Evolutionary conservation across 306 rosid species (phyloP), one percentile per base, ranked within the genome.

Genomic region (Acacia confusa): DNA sequence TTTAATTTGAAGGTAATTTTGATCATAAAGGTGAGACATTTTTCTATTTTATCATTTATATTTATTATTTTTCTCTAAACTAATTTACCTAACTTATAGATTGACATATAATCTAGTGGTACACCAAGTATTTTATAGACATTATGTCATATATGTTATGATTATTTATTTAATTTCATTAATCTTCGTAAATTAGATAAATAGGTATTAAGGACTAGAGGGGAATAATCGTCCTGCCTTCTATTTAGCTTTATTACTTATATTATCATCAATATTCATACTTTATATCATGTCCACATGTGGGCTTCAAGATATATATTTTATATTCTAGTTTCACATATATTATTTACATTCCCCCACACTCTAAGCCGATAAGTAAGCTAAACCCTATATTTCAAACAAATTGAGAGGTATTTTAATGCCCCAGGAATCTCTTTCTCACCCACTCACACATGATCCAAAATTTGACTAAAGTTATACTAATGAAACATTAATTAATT

Each of bases 321-420:
- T 58, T 86, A 73, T 70, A 67, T 80, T 77, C 60, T 66, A 63
- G 38, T 69, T 41, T 36, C 34, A 19, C 28, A 47, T 55, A 45
- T 7, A 25, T 43, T 6, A 50, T 14, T 0, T 11, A 13, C 5
- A 1, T 44, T 25, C 22, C 71, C 73, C 85, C 78, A 28, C 24
- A 38, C 43, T 41, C 38, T 58, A 20, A 58, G 78, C 83, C 85
- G 78, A 67, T 28, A 85, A 22, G 83, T 41, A 72, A 85, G 81
- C 78, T n/a, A 36, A 36, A 77, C 48, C 77, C 74, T 4, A 36
- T 44, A 53, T n/a, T 65, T 66, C 69, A 81, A 84, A 66, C 80
- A 81, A 72, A 14, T 68, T 24, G 2, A 28, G 28, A 70, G 12
- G 34, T 30, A 30, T 41, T 74, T 84, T 44, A 20, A 0, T 20